These are phyloP conservation scores for Chlamydomonas eustigma DNA, from an alignment of 139 green algal species.

Conservation along the genomic window DNA sequence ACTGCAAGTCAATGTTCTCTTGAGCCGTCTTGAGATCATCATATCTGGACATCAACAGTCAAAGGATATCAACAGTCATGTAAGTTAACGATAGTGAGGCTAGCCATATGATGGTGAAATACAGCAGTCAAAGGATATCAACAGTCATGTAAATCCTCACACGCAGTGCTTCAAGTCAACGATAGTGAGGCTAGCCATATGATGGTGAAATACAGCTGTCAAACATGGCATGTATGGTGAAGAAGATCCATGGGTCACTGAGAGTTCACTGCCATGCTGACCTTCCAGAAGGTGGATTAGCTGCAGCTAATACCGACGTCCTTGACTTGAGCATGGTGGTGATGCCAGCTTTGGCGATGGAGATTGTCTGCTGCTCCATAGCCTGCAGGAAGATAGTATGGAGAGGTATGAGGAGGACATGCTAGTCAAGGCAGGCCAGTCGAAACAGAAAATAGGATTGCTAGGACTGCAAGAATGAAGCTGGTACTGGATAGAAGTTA, in stretches of 20 bases:
- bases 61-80: constrained; percentile 2
- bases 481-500: too few species aligned
- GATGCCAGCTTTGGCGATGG: constrained; percentile 98
- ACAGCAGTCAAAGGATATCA: neutral
- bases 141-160: constrained; percentile 9
- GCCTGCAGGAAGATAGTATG: constrained; percentile 69
- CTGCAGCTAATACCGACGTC: constrained; percentile 92
- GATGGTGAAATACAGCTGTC: constrained; percentile 16
- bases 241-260: too few species aligned
- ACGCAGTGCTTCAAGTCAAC: too few species aligned
- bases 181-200: neutral
- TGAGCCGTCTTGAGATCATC: constrained; percentile 82
- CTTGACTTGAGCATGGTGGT: constrained; percentile 94
- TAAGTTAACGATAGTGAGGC: neutral
- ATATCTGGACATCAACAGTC: constrained; percentile 40
- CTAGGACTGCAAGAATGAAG: too few species aligned
- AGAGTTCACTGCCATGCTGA: too few species aligned
- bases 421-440: too few species aligned
- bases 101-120: too few species aligned
- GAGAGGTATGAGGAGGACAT: too few species aligned
- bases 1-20: constrained; percentile 99
- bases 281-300: constrained; percentile 90
- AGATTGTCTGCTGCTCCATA: constrained; percentile 99
- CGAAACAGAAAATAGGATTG: too few species aligned
- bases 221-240: too few species aligned